Conservation (phyloP, 140 eudicot genomes). For the Bidens hawaiensis region DNA sequence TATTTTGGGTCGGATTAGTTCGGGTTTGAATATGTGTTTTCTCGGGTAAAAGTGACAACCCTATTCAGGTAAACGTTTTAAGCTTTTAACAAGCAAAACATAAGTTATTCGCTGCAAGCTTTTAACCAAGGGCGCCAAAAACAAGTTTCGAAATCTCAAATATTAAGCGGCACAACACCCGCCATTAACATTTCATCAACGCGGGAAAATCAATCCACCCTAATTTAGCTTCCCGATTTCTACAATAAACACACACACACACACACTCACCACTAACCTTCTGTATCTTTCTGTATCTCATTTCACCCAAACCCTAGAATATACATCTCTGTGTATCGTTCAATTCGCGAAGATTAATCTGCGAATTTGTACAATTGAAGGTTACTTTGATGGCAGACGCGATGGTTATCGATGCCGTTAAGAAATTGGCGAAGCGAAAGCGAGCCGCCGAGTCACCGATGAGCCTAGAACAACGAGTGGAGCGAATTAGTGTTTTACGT, state of each 20-base stretch:
- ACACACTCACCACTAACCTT: no score
- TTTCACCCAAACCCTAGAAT: not conserved
- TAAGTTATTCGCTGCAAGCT: no score
- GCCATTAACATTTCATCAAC: constrained; percentile 14
- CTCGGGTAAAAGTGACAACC: no score
- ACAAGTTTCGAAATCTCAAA: constrained; percentile 10
- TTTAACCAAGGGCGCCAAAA: no score
- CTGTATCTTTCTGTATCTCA: constrained; percentile 8
- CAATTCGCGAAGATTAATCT: not conserved
- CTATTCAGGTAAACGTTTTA: no score
- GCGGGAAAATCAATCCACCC: constrained; percentile 20
- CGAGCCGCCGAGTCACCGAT: constrained; percentile 27
- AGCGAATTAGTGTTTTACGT: constrained; percentile 24
- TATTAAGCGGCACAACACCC: constrained; percentile 26
- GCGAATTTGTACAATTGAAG: constrained; percentile 2
- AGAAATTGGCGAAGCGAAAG: constrained; percentile 48
- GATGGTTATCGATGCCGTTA: constrained; percentile 29
- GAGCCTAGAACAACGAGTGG: constrained; percentile 33
- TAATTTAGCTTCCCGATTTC: constrained; percentile 1
- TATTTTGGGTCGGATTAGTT: no score
- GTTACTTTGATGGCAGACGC: constrained; percentile 33
- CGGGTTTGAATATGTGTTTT: no score
- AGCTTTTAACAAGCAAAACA: no score
- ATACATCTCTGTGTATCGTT: not conserved
- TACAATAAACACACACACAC: no score